A percentile compares a stretch with the other conserved stretches of the same genome.
These are phyloP conservation scores for Penicillium sp. DNA, from an alignment of 2,329 filamentous ascomycete genomes.

Conservation along the genomic window DNA sequence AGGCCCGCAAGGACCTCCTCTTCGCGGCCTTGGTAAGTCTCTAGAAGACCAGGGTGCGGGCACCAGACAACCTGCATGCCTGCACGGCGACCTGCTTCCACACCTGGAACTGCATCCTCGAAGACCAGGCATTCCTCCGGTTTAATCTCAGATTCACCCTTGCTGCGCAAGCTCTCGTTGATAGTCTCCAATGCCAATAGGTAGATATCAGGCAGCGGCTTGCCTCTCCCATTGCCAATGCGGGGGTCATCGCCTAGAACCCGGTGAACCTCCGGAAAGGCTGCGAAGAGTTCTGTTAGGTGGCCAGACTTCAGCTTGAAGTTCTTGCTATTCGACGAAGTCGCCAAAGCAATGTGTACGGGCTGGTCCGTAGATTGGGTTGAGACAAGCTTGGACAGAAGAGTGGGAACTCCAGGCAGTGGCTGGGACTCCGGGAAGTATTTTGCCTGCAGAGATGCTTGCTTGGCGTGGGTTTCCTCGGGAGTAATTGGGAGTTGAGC, in stretches of 20 bases:
- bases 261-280: conserved; percentile 68
- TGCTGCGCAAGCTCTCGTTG: conserved; percentile 66
- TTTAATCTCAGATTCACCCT: conserved; percentile 62
- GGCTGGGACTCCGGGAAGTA: conserved; percentile 75
- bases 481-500: conserved; percentile 76
- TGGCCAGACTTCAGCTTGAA: conserved; percentile 74
- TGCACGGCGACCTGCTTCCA: conserved; percentile 84
- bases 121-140: conserved; percentile 94
- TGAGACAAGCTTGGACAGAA: conserved; percentile 55
- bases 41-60: conserved; percentile 76
- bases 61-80: conserved; percentile 96
- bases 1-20: conserved; percentile 79
- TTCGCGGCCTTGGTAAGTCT: conserved; percentile 75
- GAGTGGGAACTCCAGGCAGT: conserved; percentile 71
- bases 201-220: conserved; percentile 94
- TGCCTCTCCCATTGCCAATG: conserved; percentile 78
- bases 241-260: conserved; percentile 84
- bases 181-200: conserved; percentile 80
- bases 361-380: conserved; percentile 40
- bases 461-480: conserved; percentile 65
- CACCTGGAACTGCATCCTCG: conserved; percentile 90
- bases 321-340: conserved; percentile 71
- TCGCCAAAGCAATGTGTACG: conserved; percentile 83
- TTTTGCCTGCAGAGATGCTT: conserved; percentile 64
- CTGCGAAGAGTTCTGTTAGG: conserved; percentile 52